These are phyloP conservation scores for Mycosarcoma maydis DNA, from an alignment of 1,284 basidiomycete species.

Conservation along the genomic window DNA sequence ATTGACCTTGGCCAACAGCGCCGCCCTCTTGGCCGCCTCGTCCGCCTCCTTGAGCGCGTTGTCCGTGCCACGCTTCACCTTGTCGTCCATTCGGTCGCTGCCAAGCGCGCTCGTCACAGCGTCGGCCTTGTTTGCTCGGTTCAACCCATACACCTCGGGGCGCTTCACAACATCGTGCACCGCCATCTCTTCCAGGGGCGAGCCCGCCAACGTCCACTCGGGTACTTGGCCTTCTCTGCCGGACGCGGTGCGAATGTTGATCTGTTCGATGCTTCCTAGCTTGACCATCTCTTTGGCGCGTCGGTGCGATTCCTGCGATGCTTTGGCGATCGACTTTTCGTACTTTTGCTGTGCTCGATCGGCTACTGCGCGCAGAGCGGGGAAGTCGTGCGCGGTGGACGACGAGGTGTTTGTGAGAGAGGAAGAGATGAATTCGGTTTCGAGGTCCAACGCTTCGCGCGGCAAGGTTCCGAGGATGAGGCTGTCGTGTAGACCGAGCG, in stretches of 20 bases:
- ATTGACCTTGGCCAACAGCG: constrained; percentile 79
- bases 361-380: constrained; percentile 85
- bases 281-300: constrained; percentile 88
- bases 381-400: constrained; percentile 73
- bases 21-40: constrained; percentile 72
- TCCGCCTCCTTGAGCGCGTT: constrained; percentile 64
- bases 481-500: constrained; percentile 49
- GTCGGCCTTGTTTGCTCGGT: constrained; percentile 16
- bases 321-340: constrained; percentile 89
- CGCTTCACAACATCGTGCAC: constrained; percentile 74
- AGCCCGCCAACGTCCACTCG: constrained; percentile 74
- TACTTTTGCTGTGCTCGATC: constrained; percentile 91
- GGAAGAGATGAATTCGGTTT: constrained; percentile 83
- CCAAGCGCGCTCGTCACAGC: constrained; percentile 14
- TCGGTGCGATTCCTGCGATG: constrained; percentile 83
- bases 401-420: constrained; percentile 49
- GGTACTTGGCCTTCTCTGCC: constrained; percentile 32
- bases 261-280: constrained; percentile 52
- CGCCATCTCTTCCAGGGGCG: constrained; percentile 74
- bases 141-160: constrained; percentile 51
- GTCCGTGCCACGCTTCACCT: constrained; percentile 4
- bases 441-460: constrained; percentile 72
- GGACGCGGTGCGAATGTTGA: constrained; percentile 39
- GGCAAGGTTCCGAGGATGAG: constrained; percentile 80
- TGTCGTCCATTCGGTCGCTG: not conserved